Conservation (phyloP, 345 rosid genomes). For the Trapa bicornis region DNA sequence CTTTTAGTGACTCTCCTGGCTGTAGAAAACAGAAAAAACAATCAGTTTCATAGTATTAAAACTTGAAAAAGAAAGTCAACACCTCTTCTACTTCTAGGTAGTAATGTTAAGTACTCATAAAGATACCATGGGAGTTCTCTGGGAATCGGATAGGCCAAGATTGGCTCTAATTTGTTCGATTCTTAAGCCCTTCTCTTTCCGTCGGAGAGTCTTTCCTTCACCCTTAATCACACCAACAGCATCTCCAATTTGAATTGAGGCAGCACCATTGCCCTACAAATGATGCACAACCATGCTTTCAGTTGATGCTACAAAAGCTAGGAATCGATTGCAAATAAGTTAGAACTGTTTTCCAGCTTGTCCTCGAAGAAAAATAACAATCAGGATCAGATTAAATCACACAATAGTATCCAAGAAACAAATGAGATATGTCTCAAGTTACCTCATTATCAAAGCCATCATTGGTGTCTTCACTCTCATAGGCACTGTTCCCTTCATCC, state of each 20-base stretch:
- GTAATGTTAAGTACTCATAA: background rate
- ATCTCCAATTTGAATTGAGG: slow-evolving; percentile 40
- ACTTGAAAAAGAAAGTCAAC: background rate
- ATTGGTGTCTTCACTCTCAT: slow-evolving; percentile 39
- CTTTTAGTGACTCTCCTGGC: slow-evolving; percentile 93
- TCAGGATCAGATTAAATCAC: background rate
- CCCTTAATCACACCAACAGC: slow-evolving; percentile 89
- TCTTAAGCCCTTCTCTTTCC: slow-evolving; percentile 89
- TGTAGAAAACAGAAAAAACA: slow-evolving; percentile 14
- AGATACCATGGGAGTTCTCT: slow-evolving; percentile 79
- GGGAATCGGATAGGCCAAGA: slow-evolving; percentile 91
- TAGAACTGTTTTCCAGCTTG: no score
- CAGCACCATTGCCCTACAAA: slow-evolving; percentile 5
- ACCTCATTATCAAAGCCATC: slow-evolving; percentile 29
- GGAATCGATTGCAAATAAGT: background rate
- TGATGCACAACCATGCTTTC: background rate
- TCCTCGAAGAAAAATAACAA: background rate
- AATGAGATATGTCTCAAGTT: slow-evolving; percentile 25
- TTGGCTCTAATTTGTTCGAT: slow-evolving; percentile 91
- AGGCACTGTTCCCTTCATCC: slow-evolving; percentile 35
- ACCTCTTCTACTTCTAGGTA: background rate
- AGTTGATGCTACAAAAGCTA: background rate
- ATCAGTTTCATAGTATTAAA: slow-evolving; percentile 3
- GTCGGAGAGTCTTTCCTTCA: slow-evolving; percentile 50
- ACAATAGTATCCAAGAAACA: background rate